Percentiles rank a stretch among this genome's conserved stretches.
phyloP scores from a whole-genome alignment of 345 rosid species.

The Eutrema yunnanense region DNA sequence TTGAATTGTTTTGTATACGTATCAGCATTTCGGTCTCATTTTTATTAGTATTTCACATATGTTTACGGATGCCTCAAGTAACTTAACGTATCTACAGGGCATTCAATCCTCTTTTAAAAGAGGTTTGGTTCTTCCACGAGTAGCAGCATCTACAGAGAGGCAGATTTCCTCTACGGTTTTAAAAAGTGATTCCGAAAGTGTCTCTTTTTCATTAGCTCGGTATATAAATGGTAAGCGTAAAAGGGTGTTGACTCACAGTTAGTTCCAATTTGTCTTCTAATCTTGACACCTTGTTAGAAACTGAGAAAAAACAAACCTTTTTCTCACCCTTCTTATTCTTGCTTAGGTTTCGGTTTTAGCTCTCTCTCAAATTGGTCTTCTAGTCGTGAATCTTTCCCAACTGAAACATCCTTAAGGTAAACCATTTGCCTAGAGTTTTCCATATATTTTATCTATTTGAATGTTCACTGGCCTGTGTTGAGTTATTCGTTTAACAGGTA shows the following conservation, averaged over 20 bases:
- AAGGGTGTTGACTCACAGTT: neutral
- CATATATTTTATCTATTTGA: neutral
- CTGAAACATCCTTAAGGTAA: conserved; percentile 22
- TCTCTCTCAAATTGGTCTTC: conserved; percentile 4
- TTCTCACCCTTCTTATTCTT: neutral
- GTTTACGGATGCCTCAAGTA: neutral
- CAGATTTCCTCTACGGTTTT: conserved; percentile 20
- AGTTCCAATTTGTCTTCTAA: neutral
- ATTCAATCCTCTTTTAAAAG: conserved; percentile 34
- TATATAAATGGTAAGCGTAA: conserved; percentile 33
- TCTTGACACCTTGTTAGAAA: neutral
- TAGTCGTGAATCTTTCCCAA: conserved; percentile 1
- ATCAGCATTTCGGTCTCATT: neutral
- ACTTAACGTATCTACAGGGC: conserved; percentile 33
- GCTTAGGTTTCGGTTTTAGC: conserved; percentile 19
- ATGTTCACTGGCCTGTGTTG: conserved; percentile 1
- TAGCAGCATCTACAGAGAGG: conserved; percentile 20
- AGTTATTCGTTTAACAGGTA: conserved; percentile 32
- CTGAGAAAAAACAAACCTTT: neutral
- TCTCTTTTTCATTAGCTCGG: conserved; percentile 25
- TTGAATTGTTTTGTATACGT: neutral
- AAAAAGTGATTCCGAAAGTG: conserved; percentile 15
- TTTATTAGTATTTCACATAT: neutral
- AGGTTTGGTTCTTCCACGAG: conserved; percentile 32
- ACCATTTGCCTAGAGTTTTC: neutral